Conservation (phyloP, 768 basidiomycete species). For the Russula compacta region DNA sequence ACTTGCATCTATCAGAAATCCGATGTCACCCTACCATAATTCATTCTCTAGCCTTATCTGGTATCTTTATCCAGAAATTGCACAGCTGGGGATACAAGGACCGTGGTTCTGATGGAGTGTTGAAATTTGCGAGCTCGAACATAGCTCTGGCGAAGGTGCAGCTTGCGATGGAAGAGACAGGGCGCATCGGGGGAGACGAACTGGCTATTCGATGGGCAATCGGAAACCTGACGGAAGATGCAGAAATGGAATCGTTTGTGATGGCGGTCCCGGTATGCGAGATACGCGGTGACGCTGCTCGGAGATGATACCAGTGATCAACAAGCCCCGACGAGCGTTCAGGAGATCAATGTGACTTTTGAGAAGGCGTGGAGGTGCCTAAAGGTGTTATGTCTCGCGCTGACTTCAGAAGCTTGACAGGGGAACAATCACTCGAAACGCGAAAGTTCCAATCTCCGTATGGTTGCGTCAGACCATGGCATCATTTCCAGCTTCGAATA, state of each 20-base stretch:
- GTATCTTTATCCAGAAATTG: not conserved
- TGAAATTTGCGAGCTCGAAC: not conserved
- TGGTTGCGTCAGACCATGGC: no score
- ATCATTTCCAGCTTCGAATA: no score
- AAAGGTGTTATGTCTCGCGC: no score
- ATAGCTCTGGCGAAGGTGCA: constrained; percentile 4
- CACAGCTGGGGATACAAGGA: not conserved
- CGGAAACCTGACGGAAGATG: not conserved
- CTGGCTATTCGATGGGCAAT: constrained; percentile 8
- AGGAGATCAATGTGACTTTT: no score
- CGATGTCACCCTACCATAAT: constrained; percentile 4
- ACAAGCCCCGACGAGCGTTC: no score
- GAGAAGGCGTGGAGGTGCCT: no score
- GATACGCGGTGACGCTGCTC: no score
- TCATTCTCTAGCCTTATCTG: constrained; percentile 6
- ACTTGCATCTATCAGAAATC: not conserved
- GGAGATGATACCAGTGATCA: not conserved
- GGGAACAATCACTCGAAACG: not conserved
- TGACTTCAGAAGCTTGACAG: no score
- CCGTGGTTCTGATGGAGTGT: not conserved
- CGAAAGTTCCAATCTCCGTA: not conserved
- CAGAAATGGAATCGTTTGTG: constrained; percentile 9
- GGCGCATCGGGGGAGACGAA: constrained; percentile 2
- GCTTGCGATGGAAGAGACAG: constrained; percentile 9
- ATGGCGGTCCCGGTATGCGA: constrained; percentile 3